A percentile compares a stretch with the other conserved stretches of the same genome.
Conservation (phyloP, 352 stramenopile genomes). For the Globisporangium ultimum region DNA sequence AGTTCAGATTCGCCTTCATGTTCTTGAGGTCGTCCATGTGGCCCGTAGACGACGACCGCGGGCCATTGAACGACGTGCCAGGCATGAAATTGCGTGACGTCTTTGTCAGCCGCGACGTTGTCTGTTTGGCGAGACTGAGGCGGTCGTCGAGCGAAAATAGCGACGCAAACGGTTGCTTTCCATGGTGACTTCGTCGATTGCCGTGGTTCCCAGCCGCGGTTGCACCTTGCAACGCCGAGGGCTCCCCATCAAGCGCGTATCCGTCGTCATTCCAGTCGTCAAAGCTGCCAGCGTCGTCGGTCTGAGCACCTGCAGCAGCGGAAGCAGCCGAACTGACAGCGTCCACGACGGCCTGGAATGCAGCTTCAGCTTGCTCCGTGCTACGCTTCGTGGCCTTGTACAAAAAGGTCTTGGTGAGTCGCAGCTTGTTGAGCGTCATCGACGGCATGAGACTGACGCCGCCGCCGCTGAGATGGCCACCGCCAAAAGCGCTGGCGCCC, state of each 20-base stretch:
- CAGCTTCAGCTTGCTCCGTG: constrained; percentile 62
- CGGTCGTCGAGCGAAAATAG: constrained; percentile 67
- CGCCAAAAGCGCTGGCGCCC: not conserved
- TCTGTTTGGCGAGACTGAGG: constrained; percentile 39
- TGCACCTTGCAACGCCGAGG: too few species aligned
- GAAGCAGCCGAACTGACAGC: constrained; percentile 51
- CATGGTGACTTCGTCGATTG: constrained; percentile 13
- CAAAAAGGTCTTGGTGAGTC: constrained; percentile 55
- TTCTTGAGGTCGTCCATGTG: constrained; percentile 74
- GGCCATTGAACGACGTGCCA: constrained; percentile 2
- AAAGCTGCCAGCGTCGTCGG: constrained; percentile 28
- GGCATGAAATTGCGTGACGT: constrained; percentile 38
- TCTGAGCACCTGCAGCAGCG: constrained; percentile 22
- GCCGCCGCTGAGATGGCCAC: constrained; percentile 7
- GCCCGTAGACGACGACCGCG: constrained; percentile 16
- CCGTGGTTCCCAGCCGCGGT: too few species aligned
- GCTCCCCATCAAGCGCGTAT: constrained; percentile 24
- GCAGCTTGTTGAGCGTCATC: constrained; percentile 53
- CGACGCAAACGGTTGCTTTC: constrained; percentile 35
- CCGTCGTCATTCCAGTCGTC: constrained; percentile 49
- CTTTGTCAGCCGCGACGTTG: constrained; percentile 36
- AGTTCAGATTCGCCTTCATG: constrained; percentile 71
- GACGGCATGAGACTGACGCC: constrained; percentile 23
- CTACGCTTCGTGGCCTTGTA: constrained; percentile 73
- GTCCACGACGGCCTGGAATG: constrained; percentile 66